Percentiles rank a stretch among this genome's conserved stretches.
These are phyloP conservation scores for Penicillium crystallinum DNA, from an alignment of 495 filamentous ascomycete species.

Conservation along the genomic window DNA sequence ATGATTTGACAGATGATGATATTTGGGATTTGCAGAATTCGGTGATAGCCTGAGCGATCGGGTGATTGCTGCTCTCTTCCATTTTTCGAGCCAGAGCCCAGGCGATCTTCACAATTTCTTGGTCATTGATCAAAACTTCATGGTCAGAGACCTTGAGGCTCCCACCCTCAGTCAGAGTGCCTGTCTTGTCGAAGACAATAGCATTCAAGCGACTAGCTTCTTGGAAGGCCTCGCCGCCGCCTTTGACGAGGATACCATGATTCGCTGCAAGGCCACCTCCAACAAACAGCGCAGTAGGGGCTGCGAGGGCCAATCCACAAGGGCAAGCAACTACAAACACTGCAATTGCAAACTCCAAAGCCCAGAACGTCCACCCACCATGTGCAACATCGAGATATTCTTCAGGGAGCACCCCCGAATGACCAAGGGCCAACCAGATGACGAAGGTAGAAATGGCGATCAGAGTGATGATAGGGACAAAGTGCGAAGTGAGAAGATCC, in stretches of 20 bases:
- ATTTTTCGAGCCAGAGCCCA: conserved; percentile 57
- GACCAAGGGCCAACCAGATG: conserved; percentile 73
- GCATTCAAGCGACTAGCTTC: conserved; percentile 82
- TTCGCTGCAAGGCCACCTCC: conserved; percentile 83
- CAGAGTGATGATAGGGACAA: conserved; percentile 79
- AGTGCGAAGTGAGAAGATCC: conserved; percentile 79
- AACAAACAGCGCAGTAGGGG: conserved; percentile 90
- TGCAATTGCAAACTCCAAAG: conserved; percentile 85
- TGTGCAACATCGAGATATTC: conserved; percentile 61
- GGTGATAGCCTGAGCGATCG: conserved; percentile 78
- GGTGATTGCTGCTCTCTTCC: conserved; percentile 82
- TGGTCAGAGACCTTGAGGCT: conserved; percentile 74
- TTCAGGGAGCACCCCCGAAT: conserved; percentile 58
- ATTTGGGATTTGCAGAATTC: conserved; percentile 53
- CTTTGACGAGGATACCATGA: conserved; percentile 85
- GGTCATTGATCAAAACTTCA: conserved; percentile 45
- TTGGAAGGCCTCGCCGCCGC: conserved; percentile 94
- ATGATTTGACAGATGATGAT: conserved; percentile 27
- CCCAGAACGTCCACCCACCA: conserved; percentile 83
- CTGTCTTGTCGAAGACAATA: conserved; percentile 95
- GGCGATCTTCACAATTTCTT: conserved; percentile 30
- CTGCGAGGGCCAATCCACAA: conserved; percentile 86
- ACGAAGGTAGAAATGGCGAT: conserved; percentile 80
- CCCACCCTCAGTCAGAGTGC: conserved; percentile 82
- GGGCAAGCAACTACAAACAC: conserved; percentile 96